A percentile compares a stretch with the other conserved stretches of the same genome.
Conservation (phyloP, 1,139 yeast species). For the Pichia inconspicua region DNA sequence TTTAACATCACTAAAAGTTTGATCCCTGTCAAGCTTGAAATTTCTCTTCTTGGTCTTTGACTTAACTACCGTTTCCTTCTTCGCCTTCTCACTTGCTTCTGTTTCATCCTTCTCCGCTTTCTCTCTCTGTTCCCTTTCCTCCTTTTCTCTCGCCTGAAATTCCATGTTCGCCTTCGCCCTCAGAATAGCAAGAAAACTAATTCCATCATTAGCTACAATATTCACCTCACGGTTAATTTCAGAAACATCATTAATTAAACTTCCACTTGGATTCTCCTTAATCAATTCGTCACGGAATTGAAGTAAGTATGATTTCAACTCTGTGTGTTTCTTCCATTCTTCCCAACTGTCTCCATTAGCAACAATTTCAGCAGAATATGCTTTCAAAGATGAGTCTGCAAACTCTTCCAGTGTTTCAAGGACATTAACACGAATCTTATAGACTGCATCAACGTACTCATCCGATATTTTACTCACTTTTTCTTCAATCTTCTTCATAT, state of each 20-base stretch:
- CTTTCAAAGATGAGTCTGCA: constrained; percentile 57
- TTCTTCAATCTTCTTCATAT: constrained; percentile 33
- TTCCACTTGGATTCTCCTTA: constrained; percentile 38
- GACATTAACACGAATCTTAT: constrained; percentile 42
- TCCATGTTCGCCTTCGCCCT: constrained; percentile 79
- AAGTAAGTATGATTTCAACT: constrained; percentile 47
- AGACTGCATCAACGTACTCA: constrained; percentile 36
- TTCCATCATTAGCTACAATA: constrained; percentile 58
- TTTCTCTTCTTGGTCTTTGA: not conserved
- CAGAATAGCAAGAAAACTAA: constrained; percentile 59
- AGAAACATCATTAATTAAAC: constrained; percentile 46
- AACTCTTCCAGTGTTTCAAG: constrained; percentile 64
- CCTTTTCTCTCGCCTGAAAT: constrained; percentile 60
- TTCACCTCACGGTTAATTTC: constrained; percentile 56
- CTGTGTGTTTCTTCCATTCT: constrained; percentile 61
- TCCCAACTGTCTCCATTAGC: constrained; percentile 39
- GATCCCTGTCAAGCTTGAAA: not conserved
- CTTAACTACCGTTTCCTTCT: not conserved
- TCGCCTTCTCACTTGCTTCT: not conserved
- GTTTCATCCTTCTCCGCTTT: not conserved
- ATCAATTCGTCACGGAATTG: constrained; percentile 50
- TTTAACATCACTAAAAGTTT: not conserved
- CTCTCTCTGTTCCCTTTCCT: constrained; percentile 14
- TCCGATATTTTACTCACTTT: constrained; percentile 32
- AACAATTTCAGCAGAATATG: constrained; percentile 35